A percentile compares a stretch with the other conserved stretches of the same genome.
Evolutionary conservation across 2,329 filamentous ascomycete genomes (phyloP).

Genomic region (Dothistroma pini): DNA sequence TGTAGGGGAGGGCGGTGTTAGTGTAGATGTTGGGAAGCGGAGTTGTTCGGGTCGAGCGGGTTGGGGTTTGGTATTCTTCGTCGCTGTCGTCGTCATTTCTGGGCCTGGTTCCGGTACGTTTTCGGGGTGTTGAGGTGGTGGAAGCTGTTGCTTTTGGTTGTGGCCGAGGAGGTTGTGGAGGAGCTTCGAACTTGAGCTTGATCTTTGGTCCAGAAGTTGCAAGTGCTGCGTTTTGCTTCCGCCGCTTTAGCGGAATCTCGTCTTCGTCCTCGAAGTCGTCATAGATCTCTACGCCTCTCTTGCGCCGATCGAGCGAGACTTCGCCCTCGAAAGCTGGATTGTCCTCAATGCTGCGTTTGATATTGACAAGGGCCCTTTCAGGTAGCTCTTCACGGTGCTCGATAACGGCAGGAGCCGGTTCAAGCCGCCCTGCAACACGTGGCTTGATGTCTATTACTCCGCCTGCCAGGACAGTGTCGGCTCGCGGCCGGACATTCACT

Average conservation of each 20-base stretch:
- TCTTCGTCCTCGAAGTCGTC: conserved; percentile 5
- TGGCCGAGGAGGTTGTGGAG: background rate
- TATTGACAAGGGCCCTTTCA: background rate
- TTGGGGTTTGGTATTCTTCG: background rate
- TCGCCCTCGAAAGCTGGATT: background rate
- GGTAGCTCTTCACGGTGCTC: background rate
- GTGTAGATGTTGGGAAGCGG: background rate
- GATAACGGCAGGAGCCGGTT: background rate
- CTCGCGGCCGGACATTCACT: background rate
- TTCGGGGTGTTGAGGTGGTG: background rate
- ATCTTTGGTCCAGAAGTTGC: background rate
- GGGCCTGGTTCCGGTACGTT: background rate
- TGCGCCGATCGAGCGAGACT: background rate
- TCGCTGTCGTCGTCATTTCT: background rate
- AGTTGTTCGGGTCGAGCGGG: background rate
- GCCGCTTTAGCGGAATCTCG: background rate
- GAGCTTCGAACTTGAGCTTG: background rate
- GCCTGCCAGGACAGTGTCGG: background rate
- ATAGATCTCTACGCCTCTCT: background rate
- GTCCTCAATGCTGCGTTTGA: background rate
- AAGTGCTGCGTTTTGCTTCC: background rate
- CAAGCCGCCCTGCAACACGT: background rate
- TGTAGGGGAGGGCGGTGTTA: background rate
- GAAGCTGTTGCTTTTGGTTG: background rate
- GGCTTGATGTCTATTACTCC: background rate